Base-by-base conservation (phyloP, 2,329 filamentous ascomycete species). In the Tolypocladium ovalisporum region DNA sequence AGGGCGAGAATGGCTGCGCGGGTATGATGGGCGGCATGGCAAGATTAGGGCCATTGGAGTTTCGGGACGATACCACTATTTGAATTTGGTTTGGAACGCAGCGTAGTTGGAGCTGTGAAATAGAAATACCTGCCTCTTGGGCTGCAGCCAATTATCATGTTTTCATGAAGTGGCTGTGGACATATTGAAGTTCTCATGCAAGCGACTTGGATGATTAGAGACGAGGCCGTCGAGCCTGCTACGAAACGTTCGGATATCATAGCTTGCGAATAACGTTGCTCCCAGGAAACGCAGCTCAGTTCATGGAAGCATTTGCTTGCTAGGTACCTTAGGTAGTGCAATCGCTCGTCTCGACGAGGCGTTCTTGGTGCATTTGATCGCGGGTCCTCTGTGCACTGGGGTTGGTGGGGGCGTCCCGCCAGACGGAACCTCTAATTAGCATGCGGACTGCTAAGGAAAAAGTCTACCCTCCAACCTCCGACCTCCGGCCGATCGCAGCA, bases 1-100 rank as follows among this genome's bases (percentile, higher is more conserved):
- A 74, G 73, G 61, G 81, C 77, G 34, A 76, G 83, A 59, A 66
- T 82, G 61, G 72, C 76, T 9, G 73, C 71, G 15, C 66, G 67
- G 54, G 61, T 56, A 29, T 73, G 58, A 68, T 42, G 32, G 22
- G 19, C 19, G 47, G 17, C 29, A 12, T 13, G 13, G 17, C 47
- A 51, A 13, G 4, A 19, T 24, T 32, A 35, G 24, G 13, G 19
- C 10, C 5, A 34, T 27, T 44, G 13, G 24, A 27, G n/a, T 54
- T 54, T 29, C 22, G n/a, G 44, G 22, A 49, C 32, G 53, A 47
- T 54, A 54, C 39, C 53, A 54, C 10, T 40, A 12, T 22, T 34
- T 34, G 29, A 17, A 32, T 22, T n/a, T 34, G 29, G 47, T 13
- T 35, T 35, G 44, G 13, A 19, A 19, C 13, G 29, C 44, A n/a